These are phyloP conservation scores for Glycine soja DNA, from an alignment of 306 rosid species.

Conservation along the genomic window DNA sequence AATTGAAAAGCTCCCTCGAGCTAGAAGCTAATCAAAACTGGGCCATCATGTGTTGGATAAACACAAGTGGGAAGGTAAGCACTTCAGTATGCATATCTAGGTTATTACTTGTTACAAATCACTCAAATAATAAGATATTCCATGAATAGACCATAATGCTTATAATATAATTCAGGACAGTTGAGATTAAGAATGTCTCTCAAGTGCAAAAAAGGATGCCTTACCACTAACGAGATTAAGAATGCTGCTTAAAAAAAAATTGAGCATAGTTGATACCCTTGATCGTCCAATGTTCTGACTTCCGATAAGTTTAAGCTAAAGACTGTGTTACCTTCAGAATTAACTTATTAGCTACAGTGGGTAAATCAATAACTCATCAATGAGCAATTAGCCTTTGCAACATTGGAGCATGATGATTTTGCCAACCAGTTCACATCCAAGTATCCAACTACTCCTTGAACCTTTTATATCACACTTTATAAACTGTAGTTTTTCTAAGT, in stretches of 20 bases:
- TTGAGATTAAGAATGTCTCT: neutral
- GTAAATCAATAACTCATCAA: constrained; percentile 28
- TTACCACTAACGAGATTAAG: neutral
- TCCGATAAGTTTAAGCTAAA: constrained; percentile 7
- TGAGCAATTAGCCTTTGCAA: constrained; percentile 2
- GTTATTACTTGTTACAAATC: neutral
- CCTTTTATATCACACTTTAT: neutral
- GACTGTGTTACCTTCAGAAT: constrained; percentile 7
- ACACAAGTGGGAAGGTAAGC: neutral
- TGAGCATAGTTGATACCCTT: neutral
- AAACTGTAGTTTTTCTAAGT: neutral
- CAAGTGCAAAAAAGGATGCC: constrained; percentile 5
- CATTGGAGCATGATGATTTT: neutral
- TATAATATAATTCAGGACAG: neutral
- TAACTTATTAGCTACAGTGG: neutral
- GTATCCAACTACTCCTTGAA: constrained; percentile 18
- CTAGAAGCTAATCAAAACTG: neutral
- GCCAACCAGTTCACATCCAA: constrained; percentile 21
- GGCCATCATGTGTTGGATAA: neutral
- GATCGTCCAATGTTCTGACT: neutral
- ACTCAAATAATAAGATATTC: constrained; percentile 10
- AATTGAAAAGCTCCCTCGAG: neutral
- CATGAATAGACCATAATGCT: neutral
- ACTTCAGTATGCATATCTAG: constrained; percentile 13
- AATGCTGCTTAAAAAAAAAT: constrained; percentile 19